Base-by-base conservation (phyloP, 2,329 filamentous ascomycete species). In the Penicillium sp. region DNA sequence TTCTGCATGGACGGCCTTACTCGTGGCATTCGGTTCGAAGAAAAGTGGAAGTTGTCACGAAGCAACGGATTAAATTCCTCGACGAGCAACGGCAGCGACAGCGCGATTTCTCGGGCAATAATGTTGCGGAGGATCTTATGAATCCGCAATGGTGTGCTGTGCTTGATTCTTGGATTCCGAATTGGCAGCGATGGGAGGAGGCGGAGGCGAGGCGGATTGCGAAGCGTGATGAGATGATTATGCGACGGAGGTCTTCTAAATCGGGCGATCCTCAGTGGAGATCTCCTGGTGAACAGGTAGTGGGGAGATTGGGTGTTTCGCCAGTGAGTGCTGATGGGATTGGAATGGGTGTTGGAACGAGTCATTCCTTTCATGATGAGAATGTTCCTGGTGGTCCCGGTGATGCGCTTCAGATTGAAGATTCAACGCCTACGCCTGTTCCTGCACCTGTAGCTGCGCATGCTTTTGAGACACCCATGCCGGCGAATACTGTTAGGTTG, bases 21-120 rank as follows among this genome's bases (percentile, higher is more conserved):
- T 73, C 70, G 18, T 75, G 72, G 72, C 71, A 75, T 40, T 74
- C 71, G 15, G 72, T 75, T 21, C 71, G 72, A 13, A 66, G 72
- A 23, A 75, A 73, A 52, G 72, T 75, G 15, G 72, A 75, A 53
- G 41, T 69, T 20, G 69, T 73, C 6, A 74, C 72, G 17, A 73
- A 73, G 40, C 71, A 73, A 54, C 67, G 72, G 8, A 69, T 73
- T 49, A 71, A 73, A 53, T 72, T 70, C 40, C 62, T 74, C 0
- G 66, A 70, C 7, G 71, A 72, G 2, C 63, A 69, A 55, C 44
- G 54, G 49, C 34, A 54, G 20, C 33, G 62, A 43, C 50, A 53
- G 44, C n/a, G 40, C 8, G 54, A 46, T 21, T 15, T 45, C 7
- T 51, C 51, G 1, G 50, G 47, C 3, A 13, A 44, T 17, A 54